These are phyloP conservation scores for Tephrocybe rancida DNA, from an alignment of 768 basidiomycete species.

Conservation along the genomic window DNA sequence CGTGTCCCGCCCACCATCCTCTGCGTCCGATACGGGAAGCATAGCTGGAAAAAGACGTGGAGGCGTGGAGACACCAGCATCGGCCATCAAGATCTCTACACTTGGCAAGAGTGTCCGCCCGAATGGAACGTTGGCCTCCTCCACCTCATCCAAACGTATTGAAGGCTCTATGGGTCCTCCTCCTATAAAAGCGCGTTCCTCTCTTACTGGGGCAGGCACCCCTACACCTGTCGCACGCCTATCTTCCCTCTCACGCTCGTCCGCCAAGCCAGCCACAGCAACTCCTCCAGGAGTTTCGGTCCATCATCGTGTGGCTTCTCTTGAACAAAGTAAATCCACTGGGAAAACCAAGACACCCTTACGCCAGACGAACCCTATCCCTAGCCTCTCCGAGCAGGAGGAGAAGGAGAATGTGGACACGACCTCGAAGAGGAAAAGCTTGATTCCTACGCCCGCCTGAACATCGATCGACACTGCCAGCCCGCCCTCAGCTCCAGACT, in stretches of 20 bases:
- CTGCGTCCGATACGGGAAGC: conserved; percentile 52
- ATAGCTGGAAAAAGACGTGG: conserved; percentile 36
- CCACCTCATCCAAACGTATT: conserved; percentile 26
- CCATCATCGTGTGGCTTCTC: conserved; percentile 35
- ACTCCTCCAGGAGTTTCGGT: conserved; percentile 30
- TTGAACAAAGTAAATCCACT: conserved; percentile 29
- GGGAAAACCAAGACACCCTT: conserved; percentile 30
- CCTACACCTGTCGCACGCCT: conserved; percentile 38
- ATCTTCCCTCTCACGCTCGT: conserved; percentile 38
- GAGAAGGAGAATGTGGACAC: conserved; percentile 63
- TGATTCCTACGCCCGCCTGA: conserved; percentile 35
- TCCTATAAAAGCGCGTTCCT: conserved; percentile 37
- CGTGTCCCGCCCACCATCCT: conserved; percentile 56
- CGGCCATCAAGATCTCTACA: conserved; percentile 36
- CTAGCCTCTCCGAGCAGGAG: conserved; percentile 44
- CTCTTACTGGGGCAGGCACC: conserved; percentile 35
- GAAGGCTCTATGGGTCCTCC: conserved; percentile 59
- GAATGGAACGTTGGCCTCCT: conserved; percentile 30
- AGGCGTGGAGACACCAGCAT: conserved; percentile 31
- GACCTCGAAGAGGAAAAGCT: conserved; percentile 28
- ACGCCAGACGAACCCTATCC: conserved; percentile 36
- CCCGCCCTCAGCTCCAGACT: not conserved
- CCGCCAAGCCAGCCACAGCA: conserved; percentile 28
- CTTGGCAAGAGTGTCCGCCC: conserved; percentile 54
- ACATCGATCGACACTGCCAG: not conserved